These are phyloP conservation scores for Penicillium decumbens DNA, from an alignment of 2,329 filamentous ascomycete species.

Conservation along the genomic window DNA sequence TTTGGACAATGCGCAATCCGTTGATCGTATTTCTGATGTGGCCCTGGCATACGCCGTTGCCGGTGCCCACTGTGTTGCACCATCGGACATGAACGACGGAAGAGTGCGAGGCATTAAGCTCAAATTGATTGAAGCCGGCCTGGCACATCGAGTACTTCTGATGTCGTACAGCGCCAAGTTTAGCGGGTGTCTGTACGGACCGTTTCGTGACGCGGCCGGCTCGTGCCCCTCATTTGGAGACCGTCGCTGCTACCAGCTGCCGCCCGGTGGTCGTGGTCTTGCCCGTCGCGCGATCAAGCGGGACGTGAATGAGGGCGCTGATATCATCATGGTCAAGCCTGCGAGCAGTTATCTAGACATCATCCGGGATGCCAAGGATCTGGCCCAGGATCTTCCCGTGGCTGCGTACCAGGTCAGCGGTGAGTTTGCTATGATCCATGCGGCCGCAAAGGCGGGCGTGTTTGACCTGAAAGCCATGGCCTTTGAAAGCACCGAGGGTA, in stretches of 20 bases:
- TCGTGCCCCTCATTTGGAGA: slow-evolving; percentile 90
- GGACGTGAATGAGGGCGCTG: slow-evolving; percentile 89
- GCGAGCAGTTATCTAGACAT: slow-evolving; percentile 95
- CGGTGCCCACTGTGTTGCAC: slow-evolving; percentile 92
- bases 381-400: slow-evolving; percentile 84
- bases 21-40: slow-evolving; percentile 94
- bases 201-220: slow-evolving; percentile 93
- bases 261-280: slow-evolving; percentile 83
- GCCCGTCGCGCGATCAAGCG: slow-evolving; percentile 83
- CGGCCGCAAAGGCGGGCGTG: slow-evolving; percentile 89
- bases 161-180: slow-evolving; percentile 99
- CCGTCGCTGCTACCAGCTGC: slow-evolving; percentile 93
- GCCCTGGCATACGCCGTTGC: slow-evolving; percentile 95
- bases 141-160: slow-evolving; percentile 82
- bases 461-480: slow-evolving; percentile 94
- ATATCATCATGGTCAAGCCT: slow-evolving; percentile 99
- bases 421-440: slow-evolving; percentile 97
- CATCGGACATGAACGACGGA: slow-evolving; percentile 98
- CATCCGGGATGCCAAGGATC: slow-evolving; percentile 92
- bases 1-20: slow-evolving; percentile 87
- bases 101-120: slow-evolving; percentile 96
- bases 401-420: slow-evolving; percentile 96
- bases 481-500: slow-evolving; percentile 89
- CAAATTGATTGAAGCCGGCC: slow-evolving; percentile 90
- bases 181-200: slow-evolving; percentile 90